Evolutionary conservation across 345 rosid species (phyloP), one percentile per base, ranked within the genome.

Genomic region (Pseudoturritis turrita): DNA sequence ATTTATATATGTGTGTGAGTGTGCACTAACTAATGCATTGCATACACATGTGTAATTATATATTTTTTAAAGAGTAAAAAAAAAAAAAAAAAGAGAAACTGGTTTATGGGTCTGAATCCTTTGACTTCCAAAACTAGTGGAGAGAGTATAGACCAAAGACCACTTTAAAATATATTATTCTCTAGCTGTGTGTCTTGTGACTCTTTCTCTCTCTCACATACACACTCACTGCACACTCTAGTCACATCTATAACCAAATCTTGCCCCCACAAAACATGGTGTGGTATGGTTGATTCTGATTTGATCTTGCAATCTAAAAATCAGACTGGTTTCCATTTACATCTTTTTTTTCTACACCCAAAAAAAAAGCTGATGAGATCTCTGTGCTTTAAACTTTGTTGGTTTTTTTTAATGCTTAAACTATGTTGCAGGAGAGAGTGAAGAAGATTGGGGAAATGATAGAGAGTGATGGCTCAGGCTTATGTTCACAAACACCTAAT

Each of bases 81-180:
- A 3, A 17, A 35, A 39, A 29, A n/a, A 13, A 14, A 47, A 54
- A 11, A 31, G 18, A 37, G 44, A 66, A 66, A 36, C 36, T 31
- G 31, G 13, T 68, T 53, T 13, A 23, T 74, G 78, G 55, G 69
- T 60, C 57, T 75, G 74, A 61, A 75, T 60, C 74, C 69, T 75
- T 75, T 68, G 79, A 75, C 79, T 75, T 69, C 70, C 65, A 37
- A 55, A 54, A 62, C 70, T 54, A 75, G 75, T 68, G 79, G 74
- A 75, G 74, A 75, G 70, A n/a, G 17, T 66, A 3, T 74, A 75
- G 73, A 75, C 63, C 39, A 75, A 67, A 12, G 63, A 43, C 78
- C 69, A 75, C 69, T 60, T 57, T 60, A 59, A 50, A 67, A 56
- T 36, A 51, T 22, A 29, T 39, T 9, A 59, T 46, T 67, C 33